Base-by-base conservation (phyloP, 768 basidiomycete species). In the Pleurotus tuoliensis region DNA sequence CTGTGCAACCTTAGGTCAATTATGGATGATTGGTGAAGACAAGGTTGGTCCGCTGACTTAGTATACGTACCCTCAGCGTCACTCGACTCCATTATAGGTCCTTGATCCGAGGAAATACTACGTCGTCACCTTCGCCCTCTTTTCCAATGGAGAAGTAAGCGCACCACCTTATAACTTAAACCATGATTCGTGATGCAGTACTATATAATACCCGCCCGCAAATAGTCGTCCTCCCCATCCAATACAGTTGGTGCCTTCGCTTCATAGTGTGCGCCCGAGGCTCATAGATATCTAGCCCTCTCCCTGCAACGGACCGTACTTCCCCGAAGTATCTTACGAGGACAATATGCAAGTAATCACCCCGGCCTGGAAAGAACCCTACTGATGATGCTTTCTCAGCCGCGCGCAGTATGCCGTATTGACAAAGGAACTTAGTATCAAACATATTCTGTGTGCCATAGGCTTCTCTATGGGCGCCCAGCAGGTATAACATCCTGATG, bases 401-500 rank as follows among this genome's bases (percentile, higher is more conserved):
- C 81, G 76, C 41, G 82, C 82, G 12, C 82, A 84, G 61, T 71
- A 82, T 61, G 70, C 75, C 18, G 80, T 84, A 16, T 71, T 83
- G 16, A 80, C 77, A 30, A 71, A 79, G 46, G 68, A 68, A 27
- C 72, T 82, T 25, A 75, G 73, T 6, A 63, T 84, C 5, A 65
- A 71, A 57, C 76, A 78, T 58, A 66, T 79, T 1, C 75, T 69
- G 55, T 73, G 76, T 25, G 80, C 77, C 24, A 69, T 82, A 18
- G 82, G 82, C 2, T 82, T 83, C 59, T 82, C 81, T 3, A 85
- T 84, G 83, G 82, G 82, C 53, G 83, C 76, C 2, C 83, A 83
- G 62, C 73, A 76, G 67, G 74, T 74, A 57, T 18, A 45, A 9
- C 22, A 9, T 11, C 9, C 15, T 15, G 43, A 5, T 9, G 13